Evolutionary conservation across 2,329 filamentous ascomycete species (phyloP).

Genomic region (Microdochium paspali): DNA sequence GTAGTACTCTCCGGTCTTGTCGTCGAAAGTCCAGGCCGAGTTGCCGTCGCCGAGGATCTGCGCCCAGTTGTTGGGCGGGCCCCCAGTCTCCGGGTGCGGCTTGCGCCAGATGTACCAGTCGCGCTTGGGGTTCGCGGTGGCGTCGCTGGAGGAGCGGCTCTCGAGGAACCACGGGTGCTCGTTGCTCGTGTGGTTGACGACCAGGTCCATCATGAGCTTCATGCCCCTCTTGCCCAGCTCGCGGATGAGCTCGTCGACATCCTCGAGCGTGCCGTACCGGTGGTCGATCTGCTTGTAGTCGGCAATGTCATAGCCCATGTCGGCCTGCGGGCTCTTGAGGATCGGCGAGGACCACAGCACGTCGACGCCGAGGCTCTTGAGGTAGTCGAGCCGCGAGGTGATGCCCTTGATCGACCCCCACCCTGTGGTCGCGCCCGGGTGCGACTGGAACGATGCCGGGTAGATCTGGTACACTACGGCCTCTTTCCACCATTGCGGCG

Average conservation of each 20-base stretch:
- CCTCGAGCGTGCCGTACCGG: slow-evolving; percentile 56
- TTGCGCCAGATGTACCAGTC: slow-evolving; percentile 58
- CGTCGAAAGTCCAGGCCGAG: slow-evolving; percentile 62
- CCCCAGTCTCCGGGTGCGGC: slow-evolving; percentile 46
- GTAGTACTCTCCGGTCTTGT: slow-evolving; percentile 65
- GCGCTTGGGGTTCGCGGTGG: slow-evolving; percentile 51
- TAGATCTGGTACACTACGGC: slow-evolving; percentile 50
- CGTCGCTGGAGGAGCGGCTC: slow-evolving; percentile 36
- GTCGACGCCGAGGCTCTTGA: slow-evolving; percentile 51
- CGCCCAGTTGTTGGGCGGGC: slow-evolving; percentile 71
- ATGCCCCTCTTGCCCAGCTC: slow-evolving; percentile 54
- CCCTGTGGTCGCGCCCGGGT: slow-evolving; percentile 41
- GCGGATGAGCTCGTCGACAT: slow-evolving; percentile 53
- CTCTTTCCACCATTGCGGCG: slow-evolving; percentile 44
- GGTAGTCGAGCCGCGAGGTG: slow-evolving; percentile 50
- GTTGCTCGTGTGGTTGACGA: slow-evolving; percentile 69
- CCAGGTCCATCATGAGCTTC: slow-evolving; percentile 64
- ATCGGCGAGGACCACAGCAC: slow-evolving; percentile 61
- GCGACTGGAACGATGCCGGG: slow-evolving; percentile 47
- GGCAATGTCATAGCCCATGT: slow-evolving; percentile 64
- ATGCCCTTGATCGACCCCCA: slow-evolving; percentile 56
- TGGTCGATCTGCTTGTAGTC: slow-evolving; percentile 58
- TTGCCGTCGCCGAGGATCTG: slow-evolving; percentile 48
- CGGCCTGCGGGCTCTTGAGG: slow-evolving; percentile 53
- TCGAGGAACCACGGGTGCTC: slow-evolving; percentile 65